Base-by-base conservation (phyloP, 2,329 filamentous ascomycete species). In the Alternaria rosae region DNA sequence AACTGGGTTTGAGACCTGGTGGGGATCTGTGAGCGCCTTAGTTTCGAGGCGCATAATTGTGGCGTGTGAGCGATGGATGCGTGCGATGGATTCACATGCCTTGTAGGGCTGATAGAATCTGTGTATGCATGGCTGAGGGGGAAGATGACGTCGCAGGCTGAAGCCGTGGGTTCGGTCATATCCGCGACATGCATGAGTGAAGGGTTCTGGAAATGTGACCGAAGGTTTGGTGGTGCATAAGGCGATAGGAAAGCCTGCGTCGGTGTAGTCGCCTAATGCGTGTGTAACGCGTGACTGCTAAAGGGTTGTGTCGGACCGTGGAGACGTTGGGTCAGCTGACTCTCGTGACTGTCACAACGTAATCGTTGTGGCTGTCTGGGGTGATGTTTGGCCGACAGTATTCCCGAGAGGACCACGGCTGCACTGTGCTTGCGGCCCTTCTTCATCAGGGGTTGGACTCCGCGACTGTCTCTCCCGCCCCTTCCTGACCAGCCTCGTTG, bases 101-200 rank as follows among this genome's bases (percentile, higher is more conserved):
- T 54, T 54, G 59, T 62, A 62, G 51, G 59, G 59, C 59, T 62
- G 59, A 62, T 59, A 58, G 42, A 57, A 58, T 52, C 26, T 20
- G 10, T 54, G 48, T 35, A 61, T 57, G 54, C 35, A 52, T 41
- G 54, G n/a, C 41, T 59, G 51, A 32, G 43, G 32, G 32, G 35
- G 43, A 38, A 26, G 12, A 52, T 55, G 52, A 53, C 56, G 47
- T 57, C 28, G 23, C 26, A 25, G 35, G 20, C 15, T 30, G 28
- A 45, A 26, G 32, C 48, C 20, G 43, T 28, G 25, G n/a, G 38
- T 32, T 59, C 57, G 57, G 57, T 50, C 26, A 59, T 59, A 26
- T 59, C 57, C 58, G 53, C 11, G 20, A 50, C 25, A 59, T 48
- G 30, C 28, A 59, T 30, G 43, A 50, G 47, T 38, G 47, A 48